A percentile compares a stretch with the other conserved stretches of the same genome.
These are phyloP conservation scores for Beauveria sp. DNA, from an alignment of 2,329 filamentous ascomycete species.

Conservation along the genomic window DNA sequence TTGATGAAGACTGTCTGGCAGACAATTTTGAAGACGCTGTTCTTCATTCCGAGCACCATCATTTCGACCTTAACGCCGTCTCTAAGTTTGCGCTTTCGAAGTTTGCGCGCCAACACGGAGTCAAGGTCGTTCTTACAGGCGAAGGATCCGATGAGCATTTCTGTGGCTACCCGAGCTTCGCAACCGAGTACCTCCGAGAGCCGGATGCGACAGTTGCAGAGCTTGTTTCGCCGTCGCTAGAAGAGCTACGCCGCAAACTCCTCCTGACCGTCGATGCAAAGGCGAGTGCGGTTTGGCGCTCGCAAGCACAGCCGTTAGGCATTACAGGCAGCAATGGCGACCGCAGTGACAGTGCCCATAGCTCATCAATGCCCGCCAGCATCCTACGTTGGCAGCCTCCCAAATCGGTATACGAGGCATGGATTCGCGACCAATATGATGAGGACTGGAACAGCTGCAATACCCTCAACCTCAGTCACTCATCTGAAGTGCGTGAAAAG, in stretches of 20 bases:
- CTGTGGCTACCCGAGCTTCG: constrained; percentile 40
- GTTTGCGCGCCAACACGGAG: constrained; percentile 34
- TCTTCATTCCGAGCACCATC: constrained; percentile 25
- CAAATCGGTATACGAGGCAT: not conserved
- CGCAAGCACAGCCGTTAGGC: not conserved
- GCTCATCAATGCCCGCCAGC: not conserved
- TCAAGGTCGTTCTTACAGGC: constrained; percentile 46
- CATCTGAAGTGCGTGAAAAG: constrained; percentile 16
- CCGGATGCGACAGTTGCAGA: constrained; percentile 36
- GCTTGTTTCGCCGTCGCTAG: constrained; percentile 16
- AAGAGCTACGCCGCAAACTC: not conserved
- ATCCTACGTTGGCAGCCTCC: not conserved
- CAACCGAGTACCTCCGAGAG: constrained; percentile 36
- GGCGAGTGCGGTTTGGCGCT: not conserved
- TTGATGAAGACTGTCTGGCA: constrained; percentile 23
- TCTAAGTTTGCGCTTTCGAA: constrained; percentile 43
- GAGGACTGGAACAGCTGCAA: not conserved
- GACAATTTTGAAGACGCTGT: constrained; percentile 22
- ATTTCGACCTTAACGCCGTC: constrained; percentile 42
- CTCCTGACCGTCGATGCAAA: not conserved
- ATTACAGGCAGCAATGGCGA: too few species aligned
- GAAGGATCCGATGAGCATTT: constrained; percentile 49
- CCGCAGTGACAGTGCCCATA: too few species aligned
- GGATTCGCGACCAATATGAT: not conserved
- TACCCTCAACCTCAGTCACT: constrained; percentile 11